Base-by-base conservation (phyloP, 2,329 filamentous ascomycete genomes). In the Claviceps purpurea region DNA sequence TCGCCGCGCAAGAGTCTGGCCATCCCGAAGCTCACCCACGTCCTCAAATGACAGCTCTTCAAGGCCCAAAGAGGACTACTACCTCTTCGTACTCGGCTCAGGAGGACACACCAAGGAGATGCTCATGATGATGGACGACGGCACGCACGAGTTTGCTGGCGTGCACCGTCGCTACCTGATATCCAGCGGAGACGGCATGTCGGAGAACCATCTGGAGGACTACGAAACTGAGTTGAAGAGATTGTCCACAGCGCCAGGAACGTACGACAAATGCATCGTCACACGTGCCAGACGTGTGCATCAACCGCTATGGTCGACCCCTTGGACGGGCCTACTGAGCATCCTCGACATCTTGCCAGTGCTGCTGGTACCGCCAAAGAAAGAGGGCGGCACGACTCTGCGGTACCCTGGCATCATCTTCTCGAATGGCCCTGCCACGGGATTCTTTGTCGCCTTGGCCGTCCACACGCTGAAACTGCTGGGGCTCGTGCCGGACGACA, bases 61-160 rank as follows among this genome's bases (percentile, higher is more conserved):
- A 8, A 4, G 7, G 26, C n/a, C 44, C 10, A 16, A 41, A 14
- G 26, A 44, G 3, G 68, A 69, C 26, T 78, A 90, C 65, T 73
- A 89, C 51, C 73, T 95, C 37, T 78, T 95, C 56, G 83, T 97
- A 26, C 84, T 97, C 24, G 93, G 93, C 50, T 94, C 87, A 2
- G 93, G 93, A 37, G 93, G 93, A 1, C 93, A 98, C 69, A 96
- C 93, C 0, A 84, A 89, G 47, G 93, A 98, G 68, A 95, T 98
- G 86, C 75, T 95, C 56, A 82, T 85, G 62, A 86, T 96, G 72
- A 79, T 98, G 59, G 72, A 74, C 52, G 71, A 74, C 58, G 78
- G 76, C 58, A 78, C 77, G 62, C 73, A 72, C 53, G 68, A 69
- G 41, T 74, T 73, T 57, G 45, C 64, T 51, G 64, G 67, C 61